These are phyloP conservation scores for Delonix regia DNA, from an alignment of 306 rosid species.

Conservation along the genomic window DNA sequence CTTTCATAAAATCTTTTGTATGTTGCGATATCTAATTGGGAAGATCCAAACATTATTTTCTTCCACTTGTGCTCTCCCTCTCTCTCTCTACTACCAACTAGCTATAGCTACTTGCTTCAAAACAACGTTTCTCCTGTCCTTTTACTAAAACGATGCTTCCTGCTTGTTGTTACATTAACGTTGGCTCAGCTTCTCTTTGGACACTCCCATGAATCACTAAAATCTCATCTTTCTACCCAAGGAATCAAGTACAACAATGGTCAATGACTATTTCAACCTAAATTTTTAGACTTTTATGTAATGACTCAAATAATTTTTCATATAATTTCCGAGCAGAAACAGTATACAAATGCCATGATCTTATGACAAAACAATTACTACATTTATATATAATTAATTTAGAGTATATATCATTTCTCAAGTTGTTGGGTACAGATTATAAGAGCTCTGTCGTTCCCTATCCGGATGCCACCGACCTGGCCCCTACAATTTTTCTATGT, in stretches of 20 bases:
- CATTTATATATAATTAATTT: no score
- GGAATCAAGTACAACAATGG: background rate
- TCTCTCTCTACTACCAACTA: constrained; percentile 30
- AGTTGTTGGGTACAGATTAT: constrained; percentile 5
- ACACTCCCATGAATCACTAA: background rate
- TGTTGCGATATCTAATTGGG: background rate
- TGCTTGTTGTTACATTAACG: constrained; percentile 15
- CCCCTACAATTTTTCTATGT: background rate
- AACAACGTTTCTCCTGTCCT: constrained; percentile 35
- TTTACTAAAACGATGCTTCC: constrained; percentile 17
- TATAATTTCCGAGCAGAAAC: no score
- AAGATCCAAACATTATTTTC: constrained; percentile 19
- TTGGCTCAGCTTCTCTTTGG: background rate
- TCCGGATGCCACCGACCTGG: background rate
- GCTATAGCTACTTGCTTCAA: constrained; percentile 52
- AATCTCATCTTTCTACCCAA: background rate
- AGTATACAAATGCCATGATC: no score
- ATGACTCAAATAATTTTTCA: no score
- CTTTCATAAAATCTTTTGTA: constrained; percentile 8
- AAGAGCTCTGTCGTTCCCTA: background rate
- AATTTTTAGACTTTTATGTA: no score
- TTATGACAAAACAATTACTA: no score
- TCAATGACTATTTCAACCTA: no score
- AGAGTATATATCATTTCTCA: no score
- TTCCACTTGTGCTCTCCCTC: constrained; percentile 35